Evolutionary conservation across 2,329 filamentous ascomycete species (phyloP), one percentile per base, ranked within the genome.

Genomic region (Paecilomyces variotii): DNA sequence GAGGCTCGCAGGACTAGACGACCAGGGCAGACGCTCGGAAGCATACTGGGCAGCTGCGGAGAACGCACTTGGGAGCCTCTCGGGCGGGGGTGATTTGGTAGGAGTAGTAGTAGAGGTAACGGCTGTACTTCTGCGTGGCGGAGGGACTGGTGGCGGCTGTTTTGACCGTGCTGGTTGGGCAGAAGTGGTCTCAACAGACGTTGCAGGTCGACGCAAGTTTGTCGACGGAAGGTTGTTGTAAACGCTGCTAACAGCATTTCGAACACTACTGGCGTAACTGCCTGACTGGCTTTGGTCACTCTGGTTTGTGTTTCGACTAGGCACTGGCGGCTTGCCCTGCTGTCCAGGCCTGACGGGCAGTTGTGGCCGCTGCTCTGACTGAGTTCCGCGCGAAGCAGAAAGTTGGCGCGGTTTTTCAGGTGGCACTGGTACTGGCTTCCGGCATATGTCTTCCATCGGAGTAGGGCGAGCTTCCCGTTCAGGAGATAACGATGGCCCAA

Each of bases 371-470:
- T 64, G 56, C 25, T 67, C 65, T 53, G 63, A 54, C n/a, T 60
- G 52, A 57, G 62, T 26, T 62, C 62, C 35, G 62, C 56, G 14
- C 65, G 65, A 30, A 24, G 63, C 61, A 32, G 63, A 65, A 19
- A 61, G 51, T 19, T 69, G 71, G 25, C 72, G 72, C 50, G 73
- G 72, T 30, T 66, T 67, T 32, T 63, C 64, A 9, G 75, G 75
- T 27, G 75, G 61, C n/a, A 74, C 73, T 24, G 74, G 73, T 0
- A 60, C 67, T 26, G 70, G 67, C 54, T 75, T 75, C 49, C 72
- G 71, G 39, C 67, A 70, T 32, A 70, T 64, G 1, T 69, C 67
- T 61, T 65, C 63, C 9, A 54, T 35, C 54, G 56, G 35, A 14
- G 60, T 55, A 34, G 63, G 58, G 6, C 55, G 11, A 35, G 56